Conservation (phyloP, 2,329 filamentous ascomycete species). For the Microcyclosporella mali region DNA sequence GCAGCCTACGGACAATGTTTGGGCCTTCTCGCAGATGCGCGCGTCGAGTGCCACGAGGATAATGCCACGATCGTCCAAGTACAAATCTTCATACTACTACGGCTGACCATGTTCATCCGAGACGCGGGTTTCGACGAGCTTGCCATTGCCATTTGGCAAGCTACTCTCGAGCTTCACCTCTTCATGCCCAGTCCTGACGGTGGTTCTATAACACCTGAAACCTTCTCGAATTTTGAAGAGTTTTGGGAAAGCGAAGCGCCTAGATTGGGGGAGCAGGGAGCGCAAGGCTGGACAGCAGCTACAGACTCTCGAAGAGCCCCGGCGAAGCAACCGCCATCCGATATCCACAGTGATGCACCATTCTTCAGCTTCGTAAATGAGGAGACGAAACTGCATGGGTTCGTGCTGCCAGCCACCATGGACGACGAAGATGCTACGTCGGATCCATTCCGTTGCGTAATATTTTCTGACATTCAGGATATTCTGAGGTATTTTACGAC, state of each 20-base stretch:
- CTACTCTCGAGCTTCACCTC: conserved; percentile 65
- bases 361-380: conserved; percentile 38
- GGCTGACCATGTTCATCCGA: conserved; percentile 65
- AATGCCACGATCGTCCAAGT: conserved; percentile 31
- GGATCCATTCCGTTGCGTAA: conserved; percentile 75
- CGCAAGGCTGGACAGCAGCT: conserved; percentile 59
- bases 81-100: conserved; percentile 65
- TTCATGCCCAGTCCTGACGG: conserved; percentile 43
- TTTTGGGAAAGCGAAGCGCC: conserved; percentile 86
- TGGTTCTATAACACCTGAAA: conserved; percentile 5
- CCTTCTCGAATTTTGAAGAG: conserved; percentile 49
- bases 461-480: conserved; percentile 68
- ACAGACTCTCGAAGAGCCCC: neutral
- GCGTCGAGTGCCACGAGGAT: neutral
- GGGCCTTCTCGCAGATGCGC: conserved; percentile 6
- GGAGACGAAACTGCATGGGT: conserved; percentile 45
- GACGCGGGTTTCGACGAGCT: conserved; percentile 75
- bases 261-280: conserved; percentile 67
- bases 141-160: conserved; percentile 77
- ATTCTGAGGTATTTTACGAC: conserved; percentile 48
- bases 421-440: conserved; percentile 60
- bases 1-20: conserved; percentile 55
- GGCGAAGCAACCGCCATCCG: neutral
- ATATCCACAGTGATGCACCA: neutral
- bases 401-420: conserved; percentile 50